Conservation (phyloP, 441 rosid species). For the Hypseocharis bilobata region DNA sequence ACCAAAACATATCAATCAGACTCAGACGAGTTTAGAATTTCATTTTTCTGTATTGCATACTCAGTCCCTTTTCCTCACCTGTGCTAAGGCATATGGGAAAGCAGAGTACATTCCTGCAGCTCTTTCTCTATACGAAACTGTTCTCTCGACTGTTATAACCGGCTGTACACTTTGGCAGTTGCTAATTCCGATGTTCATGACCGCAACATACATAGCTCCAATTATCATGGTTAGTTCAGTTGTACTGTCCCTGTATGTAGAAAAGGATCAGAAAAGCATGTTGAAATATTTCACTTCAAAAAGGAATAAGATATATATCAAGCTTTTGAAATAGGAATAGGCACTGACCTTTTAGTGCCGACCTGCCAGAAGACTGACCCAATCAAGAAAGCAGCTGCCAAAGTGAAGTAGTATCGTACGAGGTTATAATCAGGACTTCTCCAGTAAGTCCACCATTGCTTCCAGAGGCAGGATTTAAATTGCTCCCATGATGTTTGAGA, state of each 20-base stretch:
- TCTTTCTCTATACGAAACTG: slow-evolving; percentile 75
- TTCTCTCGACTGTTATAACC: slow-evolving; percentile 63
- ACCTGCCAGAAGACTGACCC: slow-evolving; percentile 72
- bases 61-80: slow-evolving; percentile 57
- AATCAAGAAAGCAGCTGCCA: slow-evolving; percentile 49
- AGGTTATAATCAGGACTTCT: slow-evolving; percentile 91
- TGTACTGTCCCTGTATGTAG: slow-evolving; percentile 35
- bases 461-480: slow-evolving; percentile 83
- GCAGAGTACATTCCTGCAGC: slow-evolving; percentile 96
- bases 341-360: slow-evolving; percentile 49
- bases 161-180: slow-evolving; percentile 82
- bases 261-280: background rate
- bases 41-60: too few relatives aligned
- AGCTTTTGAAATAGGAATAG: background rate
- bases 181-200: slow-evolving; percentile 63
- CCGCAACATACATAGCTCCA: slow-evolving; percentile 77
- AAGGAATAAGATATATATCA: too few relatives aligned
- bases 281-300: too few relatives aligned
- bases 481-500: slow-evolving; percentile 63
- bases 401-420: slow-evolving; percentile 57
- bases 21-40: too few relatives aligned
- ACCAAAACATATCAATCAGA: background rate
- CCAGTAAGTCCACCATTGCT: slow-evolving; percentile 91
- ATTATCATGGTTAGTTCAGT: slow-evolving; percentile 56
- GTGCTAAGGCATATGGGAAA: slow-evolving; percentile 81